Conservation (phyloP, 2,329 filamentous ascomycete genomes). For the Emergomyces africanus region DNA sequence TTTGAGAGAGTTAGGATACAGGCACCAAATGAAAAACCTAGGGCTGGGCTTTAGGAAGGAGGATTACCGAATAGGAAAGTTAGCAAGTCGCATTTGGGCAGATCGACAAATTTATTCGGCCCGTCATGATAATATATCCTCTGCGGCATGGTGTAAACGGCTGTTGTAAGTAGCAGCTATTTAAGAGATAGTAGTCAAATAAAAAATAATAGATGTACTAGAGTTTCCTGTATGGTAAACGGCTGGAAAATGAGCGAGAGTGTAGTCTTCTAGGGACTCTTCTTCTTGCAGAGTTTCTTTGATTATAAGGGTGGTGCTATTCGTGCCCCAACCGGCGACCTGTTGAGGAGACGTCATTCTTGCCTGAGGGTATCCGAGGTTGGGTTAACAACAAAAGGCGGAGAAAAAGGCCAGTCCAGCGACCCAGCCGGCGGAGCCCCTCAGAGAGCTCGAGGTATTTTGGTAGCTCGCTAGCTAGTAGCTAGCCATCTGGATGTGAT, state of each 20-base stretch:
- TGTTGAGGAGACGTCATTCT: background rate
- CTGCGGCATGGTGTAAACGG: background rate
- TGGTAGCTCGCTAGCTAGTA: background rate
- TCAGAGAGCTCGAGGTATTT: background rate
- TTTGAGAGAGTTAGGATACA: background rate
- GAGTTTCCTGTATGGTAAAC: background rate
- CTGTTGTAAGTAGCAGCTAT: background rate
- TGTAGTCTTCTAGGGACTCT: background rate
- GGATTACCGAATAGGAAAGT: background rate
- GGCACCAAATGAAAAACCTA: background rate
- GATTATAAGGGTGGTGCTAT: background rate
- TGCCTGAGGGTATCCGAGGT: background rate
- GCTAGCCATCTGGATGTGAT: background rate
- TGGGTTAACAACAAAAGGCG: background rate
- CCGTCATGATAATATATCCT: conserved; percentile 1
- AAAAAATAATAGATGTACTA: background rate
- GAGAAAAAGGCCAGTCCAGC: background rate
- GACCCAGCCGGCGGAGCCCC: background rate
- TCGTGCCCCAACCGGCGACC: background rate
- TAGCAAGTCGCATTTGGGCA: background rate
- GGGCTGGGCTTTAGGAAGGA: background rate
- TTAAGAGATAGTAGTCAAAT: background rate
- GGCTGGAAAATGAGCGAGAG: background rate
- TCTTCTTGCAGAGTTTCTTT: background rate
- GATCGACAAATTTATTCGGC: background rate